Base-by-base conservation (phyloP, 495 filamentous ascomycete species). In the Glonium stellatum region DNA sequence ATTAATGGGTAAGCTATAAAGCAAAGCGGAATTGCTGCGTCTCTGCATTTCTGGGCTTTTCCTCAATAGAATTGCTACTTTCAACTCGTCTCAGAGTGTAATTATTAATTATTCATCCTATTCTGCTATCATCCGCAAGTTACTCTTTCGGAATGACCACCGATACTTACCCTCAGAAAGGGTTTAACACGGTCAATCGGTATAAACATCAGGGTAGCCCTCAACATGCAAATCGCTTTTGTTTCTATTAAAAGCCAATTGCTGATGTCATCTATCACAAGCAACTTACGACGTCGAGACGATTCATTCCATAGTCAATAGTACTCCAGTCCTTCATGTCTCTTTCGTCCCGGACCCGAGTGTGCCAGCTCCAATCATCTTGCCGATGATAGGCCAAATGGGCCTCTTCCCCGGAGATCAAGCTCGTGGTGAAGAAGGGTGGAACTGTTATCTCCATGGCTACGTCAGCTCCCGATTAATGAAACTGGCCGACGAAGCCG, bases 311-410 rank as follows among this genome's bases (percentile, higher is more conserved):
- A 89, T 97, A 65, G 78, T 97, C 72, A 92, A 95, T 73, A 76
- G 77, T 10, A 81, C 82, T 18, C 84, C 84, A 15, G 81, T 96
- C 11, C 78, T 96, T 6, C 87, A 96, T 75, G 84, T 97, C 60
- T 90, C 90, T 56, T 96, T 96, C 82, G 78, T 77, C 36, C 67
- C 72, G 3, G 58, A 59, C 21, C 75, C 79, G 21, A 75, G 76
- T 6, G 76, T 79, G 0, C 84, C 85, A 12, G 90, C 91, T 64
- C 90, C 90, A 4, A 78, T 81, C 54, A 84, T 87, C 62, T 77
- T 97, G 0, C 92, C 92, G 39, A 93, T 96, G 89, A 88, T 96
- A 61, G 91, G 90, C 46, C 82, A 83, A 63, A 89, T 92, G 85
- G 87, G 80, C 19, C 86, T 82, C 48, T 92, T 84, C 66, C 77